These are phyloP conservation scores for Fraxinus baroniana DNA, from an alignment of 305 asterid species.

Conservation along the genomic window DNA sequence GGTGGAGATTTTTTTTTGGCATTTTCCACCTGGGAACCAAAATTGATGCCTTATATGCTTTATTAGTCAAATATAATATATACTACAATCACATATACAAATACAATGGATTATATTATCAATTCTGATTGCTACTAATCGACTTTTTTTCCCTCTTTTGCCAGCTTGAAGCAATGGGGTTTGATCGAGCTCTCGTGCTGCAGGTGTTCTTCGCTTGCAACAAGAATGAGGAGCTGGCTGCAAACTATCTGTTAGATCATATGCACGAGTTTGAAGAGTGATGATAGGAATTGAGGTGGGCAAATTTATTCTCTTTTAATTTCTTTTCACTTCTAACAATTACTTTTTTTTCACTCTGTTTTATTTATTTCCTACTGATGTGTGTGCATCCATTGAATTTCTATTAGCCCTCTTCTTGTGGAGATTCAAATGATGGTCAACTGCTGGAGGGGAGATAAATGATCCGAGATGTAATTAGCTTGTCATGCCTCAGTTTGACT, in stretches of 20 bases:
- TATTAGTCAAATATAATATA: not conserved
- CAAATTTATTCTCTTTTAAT: not conserved
- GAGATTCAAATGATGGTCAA: not conserved
- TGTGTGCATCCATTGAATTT: not conserved
- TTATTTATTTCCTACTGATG: not conserved
- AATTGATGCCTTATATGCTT: not conserved
- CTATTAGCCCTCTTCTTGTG: not conserved
- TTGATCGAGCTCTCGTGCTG: conserved; percentile 63
- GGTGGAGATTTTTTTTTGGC: not conserved
- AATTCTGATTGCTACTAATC: not conserved
- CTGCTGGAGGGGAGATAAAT: not conserved
- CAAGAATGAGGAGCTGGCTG: conserved; percentile 83
- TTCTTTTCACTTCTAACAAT: not conserved
- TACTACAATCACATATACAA: not conserved
- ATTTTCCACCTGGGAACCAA: not conserved
- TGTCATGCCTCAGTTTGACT: not conserved
- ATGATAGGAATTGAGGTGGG: conserved; percentile 19
- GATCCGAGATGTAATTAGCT: not conserved
- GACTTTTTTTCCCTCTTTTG: conserved; percentile 4
- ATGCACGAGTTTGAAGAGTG: conserved; percentile 68
- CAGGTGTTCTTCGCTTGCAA: conserved; percentile 82
- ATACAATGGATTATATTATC: not conserved
- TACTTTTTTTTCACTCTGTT: not conserved
- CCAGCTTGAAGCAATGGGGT: conserved; percentile 95
- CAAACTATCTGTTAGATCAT: conserved; percentile 85